Conservation (phyloP, 768 basidiomycete genomes). For the Rhizopogon roseolus region DNA sequence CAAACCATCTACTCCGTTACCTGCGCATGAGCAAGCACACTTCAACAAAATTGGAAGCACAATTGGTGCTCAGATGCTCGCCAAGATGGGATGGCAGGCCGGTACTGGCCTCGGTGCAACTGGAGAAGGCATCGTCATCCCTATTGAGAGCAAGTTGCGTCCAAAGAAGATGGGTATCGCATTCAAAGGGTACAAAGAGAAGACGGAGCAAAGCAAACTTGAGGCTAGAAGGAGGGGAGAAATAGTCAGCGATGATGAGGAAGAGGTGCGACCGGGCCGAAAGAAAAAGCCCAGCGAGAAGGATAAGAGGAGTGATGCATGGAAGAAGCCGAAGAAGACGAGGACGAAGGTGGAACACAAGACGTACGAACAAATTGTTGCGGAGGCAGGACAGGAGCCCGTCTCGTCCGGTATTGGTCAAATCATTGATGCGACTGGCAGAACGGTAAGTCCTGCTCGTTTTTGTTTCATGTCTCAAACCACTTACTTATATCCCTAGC, state of each 20-base stretch:
- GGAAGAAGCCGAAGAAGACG: constrained; percentile 83
- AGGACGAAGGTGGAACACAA: constrained; percentile 90
- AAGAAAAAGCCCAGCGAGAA: constrained; percentile 40
- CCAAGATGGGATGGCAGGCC: constrained; percentile 93
- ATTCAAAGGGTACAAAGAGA: constrained; percentile 83
- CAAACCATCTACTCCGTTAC: constrained; percentile 45
- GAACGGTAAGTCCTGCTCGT: constrained; percentile 56
- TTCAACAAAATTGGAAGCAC: constrained; percentile 72
- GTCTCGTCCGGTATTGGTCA: constrained; percentile 61
- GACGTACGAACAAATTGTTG: constrained; percentile 94
- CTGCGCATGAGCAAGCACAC: constrained; percentile 67
- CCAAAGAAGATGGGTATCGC: constrained; percentile 87
- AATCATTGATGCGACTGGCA: constrained; percentile 93
- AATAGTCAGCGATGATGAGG: constrained; percentile 67
- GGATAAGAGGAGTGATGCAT: constrained; percentile 59
- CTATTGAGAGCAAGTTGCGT: constrained; percentile 79
- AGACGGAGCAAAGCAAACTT: constrained; percentile 76
- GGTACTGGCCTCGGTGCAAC: constrained; percentile 73
- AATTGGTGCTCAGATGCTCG: constrained; percentile 86
- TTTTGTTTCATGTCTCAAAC: background rate
- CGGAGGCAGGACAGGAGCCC: constrained; percentile 71
- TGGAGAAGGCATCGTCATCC: constrained; percentile 83
- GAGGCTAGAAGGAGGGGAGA: constrained; percentile 79
- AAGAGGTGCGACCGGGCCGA: constrained; percentile 24
- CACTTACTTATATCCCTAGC: constrained; percentile 36